Base-by-base conservation (phyloP, 768 basidiomycete species). In the Serpula lacrymans region DNA sequence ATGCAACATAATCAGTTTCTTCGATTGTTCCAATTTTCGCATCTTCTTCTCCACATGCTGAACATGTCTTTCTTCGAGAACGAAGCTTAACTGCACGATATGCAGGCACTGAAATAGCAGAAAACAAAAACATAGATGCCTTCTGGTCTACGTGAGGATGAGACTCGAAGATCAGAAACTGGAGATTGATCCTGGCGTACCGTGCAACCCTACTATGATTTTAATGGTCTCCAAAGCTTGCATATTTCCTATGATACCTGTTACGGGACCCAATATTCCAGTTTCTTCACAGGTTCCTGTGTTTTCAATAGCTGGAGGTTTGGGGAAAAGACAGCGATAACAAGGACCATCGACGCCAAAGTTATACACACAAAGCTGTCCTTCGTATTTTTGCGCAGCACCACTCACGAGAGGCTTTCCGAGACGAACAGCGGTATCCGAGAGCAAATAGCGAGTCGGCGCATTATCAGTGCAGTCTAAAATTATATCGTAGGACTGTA, bases 401-500 rank as follows among this genome's bases (percentile, higher is more conserved):
- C 95, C 95, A 42, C 88, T 90, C 26, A 98, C 84, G 27, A 98
- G 81, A 11, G 90, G 86, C 34, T 82, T 88, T n/a, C 68, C 64
- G 2, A 93, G 74, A 1, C 66, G 67, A 27, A 92, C 87, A 12
- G 87, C 80, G 1, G 80, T 78, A 58, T 98, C 94, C 18, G 90
- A 93, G 38, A 99, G 73, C 14, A 98, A 77, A 62, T 98, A 98
- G 5, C 96, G 84, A 0, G 92, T 93, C 2, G 87, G 80, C 2
- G 84, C 79, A 48, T 96, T 95, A 65, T 97, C 94, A 4, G 93
- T 96, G 68, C 94, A 97, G 64, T 97, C 95, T 12, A 97, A 69
- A 36, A 97, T 71, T 37, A 96, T 62, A 57, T 86, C 78, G 54
- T 89, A 92, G 1, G 72, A 55, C 9, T 55, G 48, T 9, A 94